These are phyloP conservation scores for Liquidambar formosana DNA, from an alignment of 164 flowering plant genomes.

Conservation along the genomic window DNA sequence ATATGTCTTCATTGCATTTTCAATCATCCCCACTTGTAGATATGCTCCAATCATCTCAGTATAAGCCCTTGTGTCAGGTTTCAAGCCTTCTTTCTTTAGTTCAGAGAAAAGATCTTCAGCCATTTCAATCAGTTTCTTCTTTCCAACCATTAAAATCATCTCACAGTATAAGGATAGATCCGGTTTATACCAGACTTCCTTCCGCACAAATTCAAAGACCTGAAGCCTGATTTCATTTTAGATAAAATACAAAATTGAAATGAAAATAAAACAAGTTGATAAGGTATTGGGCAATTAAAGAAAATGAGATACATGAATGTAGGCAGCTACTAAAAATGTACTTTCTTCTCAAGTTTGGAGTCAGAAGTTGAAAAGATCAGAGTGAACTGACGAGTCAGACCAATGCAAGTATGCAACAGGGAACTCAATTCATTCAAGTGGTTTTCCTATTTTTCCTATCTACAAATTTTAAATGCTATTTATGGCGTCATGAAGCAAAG, in stretches of 20 bases:
- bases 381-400: no score
- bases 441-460: no score
- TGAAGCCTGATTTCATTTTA: conserved; percentile 37
- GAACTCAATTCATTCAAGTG: no score
- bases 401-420: no score
- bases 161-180: conserved; percentile 51
- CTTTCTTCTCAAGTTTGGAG: no score
- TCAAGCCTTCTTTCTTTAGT: conserved; percentile 53
- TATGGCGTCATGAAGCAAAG: no score
- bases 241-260: conserved; percentile 15
- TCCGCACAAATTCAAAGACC: conserved; percentile 60
- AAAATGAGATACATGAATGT: no score
- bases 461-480: no score
- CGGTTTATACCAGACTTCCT: conserved; percentile 65
- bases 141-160: conserved; percentile 69
- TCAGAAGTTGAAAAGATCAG: no score
- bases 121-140: conserved; percentile 50
- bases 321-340: no score
- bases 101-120: conserved; percentile 59
- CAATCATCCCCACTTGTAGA: conserved; percentile 50
- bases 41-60: conserved; percentile 81
- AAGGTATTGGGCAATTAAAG: no score
- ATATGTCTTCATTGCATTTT: conserved; percentile 70
- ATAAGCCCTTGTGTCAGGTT: conserved; percentile 67
- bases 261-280: not conserved